Evolutionary conservation across 2,329 filamentous ascomycete genomes (phyloP).

Genomic region (Exophiala spinifera): DNA sequence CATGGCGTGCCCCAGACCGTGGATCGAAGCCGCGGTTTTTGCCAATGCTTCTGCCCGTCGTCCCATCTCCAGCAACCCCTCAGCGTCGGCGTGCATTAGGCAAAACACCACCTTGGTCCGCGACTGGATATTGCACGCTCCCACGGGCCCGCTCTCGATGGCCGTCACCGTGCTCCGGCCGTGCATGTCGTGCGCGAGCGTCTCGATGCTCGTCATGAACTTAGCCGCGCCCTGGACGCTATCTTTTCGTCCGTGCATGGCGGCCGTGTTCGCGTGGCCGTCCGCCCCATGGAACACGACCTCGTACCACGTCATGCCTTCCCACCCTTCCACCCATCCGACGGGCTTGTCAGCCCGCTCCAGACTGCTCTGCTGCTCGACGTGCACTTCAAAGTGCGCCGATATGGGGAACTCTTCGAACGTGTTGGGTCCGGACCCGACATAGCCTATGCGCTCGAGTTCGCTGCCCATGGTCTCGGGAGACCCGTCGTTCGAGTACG

Average conservation of each 20-base stretch:
- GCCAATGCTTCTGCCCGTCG: slow-evolving; percentile 23
- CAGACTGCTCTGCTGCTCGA: slow-evolving; percentile 18
- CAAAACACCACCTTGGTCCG: slow-evolving; percentile 29
- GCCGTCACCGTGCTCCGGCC: slow-evolving; percentile 32
- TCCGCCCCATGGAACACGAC: slow-evolving; percentile 20
- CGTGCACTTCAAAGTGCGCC: slow-evolving; percentile 22
- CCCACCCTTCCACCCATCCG: slow-evolving; percentile 20
- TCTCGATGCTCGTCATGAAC: slow-evolving; percentile 16
- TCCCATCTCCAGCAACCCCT: slow-evolving; percentile 28
- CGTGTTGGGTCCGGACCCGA: slow-evolving; percentile 19
- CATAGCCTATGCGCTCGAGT: slow-evolving; percentile 18
- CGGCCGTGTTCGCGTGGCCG: slow-evolving; percentile 22
- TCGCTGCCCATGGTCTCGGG: slow-evolving; percentile 19
- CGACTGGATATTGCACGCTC: slow-evolving; percentile 34
- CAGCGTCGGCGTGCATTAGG: slow-evolving; percentile 30
- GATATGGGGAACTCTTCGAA: slow-evolving; percentile 22
- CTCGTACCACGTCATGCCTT: slow-evolving; percentile 23
- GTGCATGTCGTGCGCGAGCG: slow-evolving; percentile 17
- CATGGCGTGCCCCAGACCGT: slow-evolving; percentile 26
- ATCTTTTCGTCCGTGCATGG: slow-evolving; percentile 24
- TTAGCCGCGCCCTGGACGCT: slow-evolving; percentile 17
- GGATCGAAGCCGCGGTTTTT: slow-evolving; percentile 21
- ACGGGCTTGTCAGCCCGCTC: slow-evolving; percentile 23
- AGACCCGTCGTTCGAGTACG: slow-evolving; percentile 14
- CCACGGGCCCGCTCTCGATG: slow-evolving; percentile 25